Evolutionary conservation across 108 stramenopile species (phyloP).

Genomic region (Skeletonema tropicum): DNA sequence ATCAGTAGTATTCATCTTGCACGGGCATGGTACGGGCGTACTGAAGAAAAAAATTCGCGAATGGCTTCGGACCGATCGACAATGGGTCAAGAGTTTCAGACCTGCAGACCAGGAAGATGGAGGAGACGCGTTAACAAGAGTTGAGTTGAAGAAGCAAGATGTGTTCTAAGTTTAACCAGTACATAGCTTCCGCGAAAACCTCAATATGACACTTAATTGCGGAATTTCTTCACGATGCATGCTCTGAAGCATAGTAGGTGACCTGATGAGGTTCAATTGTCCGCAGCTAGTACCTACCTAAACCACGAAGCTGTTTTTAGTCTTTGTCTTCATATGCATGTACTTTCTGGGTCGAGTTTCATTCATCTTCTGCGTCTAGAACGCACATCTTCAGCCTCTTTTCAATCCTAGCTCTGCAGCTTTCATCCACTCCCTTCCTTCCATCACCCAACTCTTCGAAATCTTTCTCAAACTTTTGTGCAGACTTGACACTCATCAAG

Average conservation of each 20-base stretch:
- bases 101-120: conserved; percentile 82
- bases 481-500: conserved; percentile 65
- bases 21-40: conserved; percentile 87
- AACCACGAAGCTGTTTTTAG: too few species aligned
- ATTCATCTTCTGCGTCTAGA: conserved; percentile 43
- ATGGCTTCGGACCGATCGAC: conserved; percentile 64
- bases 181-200: background rate
- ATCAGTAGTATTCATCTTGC: conserved; percentile 64
- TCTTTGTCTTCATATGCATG: too few species aligned
- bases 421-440: conserved; percentile 43
- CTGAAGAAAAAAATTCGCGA: conserved; percentile 72
- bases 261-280: too few species aligned
- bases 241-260: too few species aligned
- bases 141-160: conserved; percentile 58
- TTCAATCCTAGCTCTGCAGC: conserved; percentile 46
- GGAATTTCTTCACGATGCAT: too few species aligned
- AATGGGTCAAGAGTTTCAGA: conserved; percentile 61
- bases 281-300: too few species aligned
- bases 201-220: too few species aligned
- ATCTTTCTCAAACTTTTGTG: conserved; percentile 63
- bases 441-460: conserved; percentile 50
- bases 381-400: conserved; percentile 44
- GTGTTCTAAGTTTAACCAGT: conserved; percentile 9
- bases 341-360: too few species aligned
- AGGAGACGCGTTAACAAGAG: conserved; percentile 84